A percentile compares a stretch with the other conserved stretches of the same genome.
These are phyloP conservation scores for Extremus antarcticus DNA, from an alignment of 495 filamentous ascomycete species.

Conservation along the genomic window DNA sequence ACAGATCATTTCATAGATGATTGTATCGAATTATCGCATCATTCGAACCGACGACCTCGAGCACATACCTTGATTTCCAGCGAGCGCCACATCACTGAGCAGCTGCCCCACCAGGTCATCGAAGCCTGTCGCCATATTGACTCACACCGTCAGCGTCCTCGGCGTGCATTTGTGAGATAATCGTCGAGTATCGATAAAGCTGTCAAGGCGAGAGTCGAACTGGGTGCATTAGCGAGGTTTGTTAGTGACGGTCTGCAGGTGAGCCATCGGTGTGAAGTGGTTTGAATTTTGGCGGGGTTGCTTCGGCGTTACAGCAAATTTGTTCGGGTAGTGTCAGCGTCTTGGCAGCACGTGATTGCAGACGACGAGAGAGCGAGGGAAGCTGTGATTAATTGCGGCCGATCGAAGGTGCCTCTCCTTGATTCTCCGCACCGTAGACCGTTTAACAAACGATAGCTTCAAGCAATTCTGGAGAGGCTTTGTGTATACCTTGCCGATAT, in stretches of 20 bases:
- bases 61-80: slow-evolving; percentile 54
- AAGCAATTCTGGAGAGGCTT: too few species aligned
- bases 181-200: background rate
- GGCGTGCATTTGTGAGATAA: background rate
- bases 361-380: background rate
- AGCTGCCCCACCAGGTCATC: slow-evolving; percentile 63
- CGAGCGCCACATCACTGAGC: slow-evolving; percentile 59
- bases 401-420: too few species aligned
- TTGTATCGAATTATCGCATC: too few species aligned
- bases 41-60: background rate
- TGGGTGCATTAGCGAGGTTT: background rate
- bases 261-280: background rate
- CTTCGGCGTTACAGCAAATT: background rate
- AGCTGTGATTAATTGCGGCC: too few species aligned
- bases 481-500: too few species aligned
- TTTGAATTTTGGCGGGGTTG: background rate
- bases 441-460: too few species aligned
- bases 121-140: slow-evolving; percentile 50
- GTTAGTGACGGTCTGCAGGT: background rate
- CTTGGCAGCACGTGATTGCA: background rate
- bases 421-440: too few species aligned
- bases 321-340: background rate
- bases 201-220: background rate
- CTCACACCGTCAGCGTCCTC: background rate
- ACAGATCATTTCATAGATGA: too few species aligned